Conservation (phyloP, 1,139 yeast species). For the Blastobotrys malaysiensis region DNA sequence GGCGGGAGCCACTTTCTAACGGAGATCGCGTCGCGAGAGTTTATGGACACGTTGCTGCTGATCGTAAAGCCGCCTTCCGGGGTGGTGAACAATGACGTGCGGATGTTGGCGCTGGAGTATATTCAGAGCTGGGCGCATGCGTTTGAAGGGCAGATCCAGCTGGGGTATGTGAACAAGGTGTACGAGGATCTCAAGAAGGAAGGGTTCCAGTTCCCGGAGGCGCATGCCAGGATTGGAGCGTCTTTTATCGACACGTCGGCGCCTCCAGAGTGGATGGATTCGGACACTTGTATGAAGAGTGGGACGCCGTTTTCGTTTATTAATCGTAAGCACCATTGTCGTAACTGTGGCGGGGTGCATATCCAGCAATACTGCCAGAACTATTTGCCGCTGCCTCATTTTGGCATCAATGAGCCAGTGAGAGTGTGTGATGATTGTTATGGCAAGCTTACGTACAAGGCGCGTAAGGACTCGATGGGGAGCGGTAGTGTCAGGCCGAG, state of each 20-base stretch:
- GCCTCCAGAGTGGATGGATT: constrained; percentile 98
- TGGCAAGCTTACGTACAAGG: constrained; percentile 40
- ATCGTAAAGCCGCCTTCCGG: constrained; percentile 30
- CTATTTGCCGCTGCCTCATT: constrained; percentile 63
- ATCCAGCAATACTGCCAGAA: constrained; percentile 79
- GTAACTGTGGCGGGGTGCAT: constrained; percentile 95
- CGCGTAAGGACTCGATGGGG: background rate
- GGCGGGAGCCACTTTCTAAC: constrained; percentile 82
- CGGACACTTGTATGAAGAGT: constrained; percentile 93
- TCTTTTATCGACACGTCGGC: constrained; percentile 78
- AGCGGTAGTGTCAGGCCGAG: background rate
- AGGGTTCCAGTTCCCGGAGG: constrained; percentile 61
- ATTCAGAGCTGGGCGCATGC: constrained; percentile 75
- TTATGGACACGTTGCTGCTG: constrained; percentile 55
- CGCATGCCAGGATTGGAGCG: constrained; percentile 35
- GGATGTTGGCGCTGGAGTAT: constrained; percentile 53
- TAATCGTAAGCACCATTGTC: constrained; percentile 91
- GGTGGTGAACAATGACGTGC: constrained; percentile 50
- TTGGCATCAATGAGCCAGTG: constrained; percentile 85
- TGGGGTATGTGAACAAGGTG: constrained; percentile 58
- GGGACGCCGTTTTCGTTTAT: constrained; percentile 73
- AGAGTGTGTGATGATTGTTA: constrained; percentile 91
- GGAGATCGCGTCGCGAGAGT: constrained; percentile 80
- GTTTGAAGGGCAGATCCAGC: constrained; percentile 63
- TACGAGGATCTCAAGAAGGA: constrained; percentile 54